Evolutionary conservation across 306 rosid species (phyloP).

Genomic region (Vigna reflexopilosa): DNA sequence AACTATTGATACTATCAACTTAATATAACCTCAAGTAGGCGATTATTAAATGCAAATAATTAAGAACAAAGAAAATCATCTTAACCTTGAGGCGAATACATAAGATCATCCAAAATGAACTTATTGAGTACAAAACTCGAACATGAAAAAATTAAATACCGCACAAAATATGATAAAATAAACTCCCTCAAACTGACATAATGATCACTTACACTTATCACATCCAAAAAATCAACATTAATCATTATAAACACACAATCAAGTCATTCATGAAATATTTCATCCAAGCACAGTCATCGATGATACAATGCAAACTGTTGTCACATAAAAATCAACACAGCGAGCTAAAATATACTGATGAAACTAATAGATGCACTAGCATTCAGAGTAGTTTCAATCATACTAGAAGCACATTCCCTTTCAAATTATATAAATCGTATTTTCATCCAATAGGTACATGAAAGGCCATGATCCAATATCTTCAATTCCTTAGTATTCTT

Average conservation of each 20-base stretch:
- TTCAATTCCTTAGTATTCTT: conserved; percentile 9
- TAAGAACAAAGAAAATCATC: conserved; percentile 2
- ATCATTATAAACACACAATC: not conserved
- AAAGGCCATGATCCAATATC: conserved; percentile 14
- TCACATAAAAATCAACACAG: conserved; percentile 26
- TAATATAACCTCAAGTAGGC: conserved; percentile 20
- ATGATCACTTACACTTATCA: conserved; percentile 17
- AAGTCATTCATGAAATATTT: conserved; percentile 10
- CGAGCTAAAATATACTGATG: conserved; percentile 12
- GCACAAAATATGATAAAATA: conserved; percentile 22
- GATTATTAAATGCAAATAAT: conserved; percentile 20
- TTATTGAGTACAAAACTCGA: conserved; percentile 5
- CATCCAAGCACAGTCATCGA: conserved; percentile 9
- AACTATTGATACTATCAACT: conserved; percentile 14
- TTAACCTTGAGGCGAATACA: not conserved
- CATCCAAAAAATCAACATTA: conserved; percentile 12
- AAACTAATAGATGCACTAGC: conserved; percentile 7
- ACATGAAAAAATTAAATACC: conserved; percentile 6
- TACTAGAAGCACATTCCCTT: conserved; percentile 2
- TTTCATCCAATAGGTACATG: conserved; percentile 8
- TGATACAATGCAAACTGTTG: not conserved
- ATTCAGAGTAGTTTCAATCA: conserved; percentile 22
- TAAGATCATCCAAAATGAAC: not conserved
- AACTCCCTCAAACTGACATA: not conserved
- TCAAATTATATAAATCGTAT: conserved; percentile 11